Conservation (phyloP, 2,329 filamentous ascomycete genomes). For the Diaporthe sp. region DNA sequence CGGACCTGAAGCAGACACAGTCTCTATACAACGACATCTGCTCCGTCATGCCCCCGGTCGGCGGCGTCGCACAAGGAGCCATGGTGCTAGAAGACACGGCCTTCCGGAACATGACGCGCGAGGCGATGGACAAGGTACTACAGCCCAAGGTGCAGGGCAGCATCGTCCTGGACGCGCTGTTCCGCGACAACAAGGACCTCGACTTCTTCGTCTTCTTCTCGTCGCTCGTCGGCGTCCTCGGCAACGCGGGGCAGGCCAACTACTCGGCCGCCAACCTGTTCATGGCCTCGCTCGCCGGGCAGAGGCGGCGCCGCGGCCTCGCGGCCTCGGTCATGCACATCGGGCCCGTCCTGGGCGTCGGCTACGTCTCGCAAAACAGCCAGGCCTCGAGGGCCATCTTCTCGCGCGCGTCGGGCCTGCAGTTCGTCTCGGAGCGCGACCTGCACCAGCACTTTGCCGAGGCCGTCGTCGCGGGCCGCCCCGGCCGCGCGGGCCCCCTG, state of each 20-base stretch:
- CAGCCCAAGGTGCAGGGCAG: constrained; percentile 19
- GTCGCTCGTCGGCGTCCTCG: constrained; percentile 46
- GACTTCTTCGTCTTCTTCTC: constrained; percentile 51
- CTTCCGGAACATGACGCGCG: not conserved
- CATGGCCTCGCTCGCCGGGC: constrained; percentile 51
- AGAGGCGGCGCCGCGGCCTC: constrained; percentile 54
- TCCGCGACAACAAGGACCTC: constrained; percentile 41
- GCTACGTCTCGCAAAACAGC: constrained; percentile 51
- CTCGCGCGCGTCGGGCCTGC: not conserved
- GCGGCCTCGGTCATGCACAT: constrained; percentile 56
- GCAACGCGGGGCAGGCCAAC: constrained; percentile 54
- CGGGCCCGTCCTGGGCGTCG: constrained; percentile 56
- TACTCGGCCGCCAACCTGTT: constrained; percentile 60
- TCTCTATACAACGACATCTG: constrained; percentile 1
- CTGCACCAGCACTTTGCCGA: constrained; percentile 59
- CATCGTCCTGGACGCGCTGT: constrained; percentile 42
- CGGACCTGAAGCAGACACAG: not conserved
- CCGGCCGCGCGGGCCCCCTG: not conserved
- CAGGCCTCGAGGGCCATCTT: not conserved
- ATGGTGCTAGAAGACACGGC: constrained; percentile 37
- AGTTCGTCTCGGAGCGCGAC: constrained; percentile 51
- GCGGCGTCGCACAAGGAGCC: constrained; percentile 37
- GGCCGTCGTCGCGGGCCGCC: constrained; percentile 48
- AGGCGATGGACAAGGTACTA: not conserved
- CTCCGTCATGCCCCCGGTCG: constrained; percentile 12